Conservation (phyloP, 805 yeast genomes). For the Tetrapisispora arboricola region DNA sequence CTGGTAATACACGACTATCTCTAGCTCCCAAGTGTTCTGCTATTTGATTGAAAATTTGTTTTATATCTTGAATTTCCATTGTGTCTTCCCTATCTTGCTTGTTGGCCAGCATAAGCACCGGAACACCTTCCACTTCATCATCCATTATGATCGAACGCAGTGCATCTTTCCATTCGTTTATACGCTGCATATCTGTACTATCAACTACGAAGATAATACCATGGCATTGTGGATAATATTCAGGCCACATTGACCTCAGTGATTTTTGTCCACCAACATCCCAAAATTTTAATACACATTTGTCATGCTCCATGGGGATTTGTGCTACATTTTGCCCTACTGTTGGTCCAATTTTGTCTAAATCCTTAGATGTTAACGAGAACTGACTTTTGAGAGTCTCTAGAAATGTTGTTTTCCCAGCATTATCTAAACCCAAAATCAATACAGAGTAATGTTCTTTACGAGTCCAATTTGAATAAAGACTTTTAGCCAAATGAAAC, state of each 20-base stretch:
- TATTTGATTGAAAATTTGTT: conserved; percentile 72
- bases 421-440: conserved; percentile 86
- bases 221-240: conserved; percentile 77
- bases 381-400: conserved; percentile 55
- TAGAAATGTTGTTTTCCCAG: conserved; percentile 82
- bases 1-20: conserved; percentile 82
- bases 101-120: conserved; percentile 89
- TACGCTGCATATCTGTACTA: conserved; percentile 72
- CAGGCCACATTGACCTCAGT: conserved; percentile 77
- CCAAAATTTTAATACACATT: conserved; percentile 70
- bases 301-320: conserved; percentile 30
- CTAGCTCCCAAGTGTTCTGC: conserved; percentile 82
- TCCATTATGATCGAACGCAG: conserved; percentile 45
- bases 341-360: conserved; percentile 73
- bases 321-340: conserved; percentile 81
- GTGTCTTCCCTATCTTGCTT: conserved; percentile 75
- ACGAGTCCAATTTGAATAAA: conserved; percentile 48
- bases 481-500: conserved; percentile 60
- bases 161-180: conserved; percentile 71
- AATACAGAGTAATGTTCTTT: conserved; percentile 66
- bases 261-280: conserved; percentile 92
- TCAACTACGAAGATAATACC: conserved; percentile 90
- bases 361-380: conserved; percentile 37
- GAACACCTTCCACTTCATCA: conserved; percentile 65
- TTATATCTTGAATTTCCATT: conserved; percentile 67